These are phyloP conservation scores for Cytospora piceicola DNA, from an alignment of 2,329 filamentous ascomycete genomes.

Conservation along the genomic window DNA sequence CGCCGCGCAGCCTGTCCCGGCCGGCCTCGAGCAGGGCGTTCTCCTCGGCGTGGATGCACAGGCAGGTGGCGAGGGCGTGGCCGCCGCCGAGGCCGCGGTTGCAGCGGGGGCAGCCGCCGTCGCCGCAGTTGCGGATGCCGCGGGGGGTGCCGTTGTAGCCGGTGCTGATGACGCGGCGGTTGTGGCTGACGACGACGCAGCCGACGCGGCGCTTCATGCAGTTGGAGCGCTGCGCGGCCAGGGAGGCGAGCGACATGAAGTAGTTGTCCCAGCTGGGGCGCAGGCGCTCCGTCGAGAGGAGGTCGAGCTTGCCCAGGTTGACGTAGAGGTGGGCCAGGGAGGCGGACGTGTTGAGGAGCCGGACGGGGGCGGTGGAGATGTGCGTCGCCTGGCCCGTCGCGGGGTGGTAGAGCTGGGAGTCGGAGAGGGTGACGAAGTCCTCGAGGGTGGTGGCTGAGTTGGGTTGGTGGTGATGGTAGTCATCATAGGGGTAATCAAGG, in stretches of 20 bases:
- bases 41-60: slow-evolving; percentile 98
- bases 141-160: slow-evolving; percentile 98
- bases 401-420: slow-evolving; percentile 75
- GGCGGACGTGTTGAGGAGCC: slow-evolving; percentile 81
- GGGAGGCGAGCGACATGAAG: slow-evolving; percentile 94
- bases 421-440: slow-evolving; percentile 62
- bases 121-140: slow-evolving; percentile 85
- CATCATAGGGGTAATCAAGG: slow-evolving; percentile 28
- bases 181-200: slow-evolving; percentile 85
- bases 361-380: slow-evolving; percentile 79
- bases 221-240: slow-evolving; percentile 88
- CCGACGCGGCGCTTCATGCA: slow-evolving; percentile 98
- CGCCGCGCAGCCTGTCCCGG: slow-evolving; percentile 82
- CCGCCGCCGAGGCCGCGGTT: slow-evolving; percentile 75
- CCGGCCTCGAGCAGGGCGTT: slow-evolving; percentile 95
- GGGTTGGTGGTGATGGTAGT: slow-evolving; percentile 9
- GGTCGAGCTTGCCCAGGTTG: slow-evolving; percentile 73
- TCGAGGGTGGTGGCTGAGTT: slow-evolving; percentile 49
- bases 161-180: slow-evolving; percentile 81
- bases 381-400: slow-evolving; percentile 71
- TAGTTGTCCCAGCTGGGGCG: slow-evolving; percentile 95
- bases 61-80: slow-evolving; percentile 77
- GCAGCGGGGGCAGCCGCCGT: slow-evolving; percentile 88
- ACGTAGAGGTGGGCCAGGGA: slow-evolving; percentile 72
- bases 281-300: slow-evolving; percentile 77